These are phyloP conservation scores for Amanita molliuscula DNA, from an alignment of 768 basidiomycete genomes.

Conservation along the genomic window DNA sequence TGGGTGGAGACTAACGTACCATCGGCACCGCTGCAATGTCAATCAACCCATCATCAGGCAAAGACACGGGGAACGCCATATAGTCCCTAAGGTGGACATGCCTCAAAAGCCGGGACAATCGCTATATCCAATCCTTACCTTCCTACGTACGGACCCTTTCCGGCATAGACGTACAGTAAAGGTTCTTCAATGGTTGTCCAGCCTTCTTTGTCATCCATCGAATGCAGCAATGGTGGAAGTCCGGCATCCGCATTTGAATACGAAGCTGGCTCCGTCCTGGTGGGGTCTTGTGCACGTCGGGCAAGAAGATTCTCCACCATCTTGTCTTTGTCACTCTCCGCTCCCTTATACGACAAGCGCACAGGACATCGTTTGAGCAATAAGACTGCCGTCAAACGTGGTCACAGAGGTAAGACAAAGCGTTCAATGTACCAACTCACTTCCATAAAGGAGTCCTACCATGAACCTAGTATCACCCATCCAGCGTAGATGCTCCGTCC, in stretches of 20 bases:
- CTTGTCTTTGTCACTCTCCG: conserved; percentile 55
- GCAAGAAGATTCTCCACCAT: conserved; percentile 48
- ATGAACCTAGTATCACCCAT: conserved; percentile 79
- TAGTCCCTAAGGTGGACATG: conserved; percentile 35
- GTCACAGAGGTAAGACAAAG: background rate
- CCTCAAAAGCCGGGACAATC: background rate
- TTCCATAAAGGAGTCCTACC: conserved; percentile 57
- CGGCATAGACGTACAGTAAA: conserved; percentile 61
- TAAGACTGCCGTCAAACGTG: conserved; percentile 32
- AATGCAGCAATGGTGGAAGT: conserved; percentile 33
- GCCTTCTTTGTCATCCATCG: conserved; percentile 36
- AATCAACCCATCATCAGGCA: conserved; percentile 70
- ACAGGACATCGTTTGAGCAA: conserved; percentile 56
- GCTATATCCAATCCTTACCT: conserved; percentile 27
- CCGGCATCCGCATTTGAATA: conserved; percentile 8
- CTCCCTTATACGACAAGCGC: conserved; percentile 61
- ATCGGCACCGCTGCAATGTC: conserved; percentile 58
- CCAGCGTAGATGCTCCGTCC: conserved; percentile 79
- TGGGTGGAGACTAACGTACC: conserved; percentile 27
- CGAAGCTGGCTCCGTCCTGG: conserved; percentile 3
- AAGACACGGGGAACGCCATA: conserved; percentile 78
- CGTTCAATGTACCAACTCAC: conserved; percentile 26
- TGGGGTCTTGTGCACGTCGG: conserved; percentile 16
- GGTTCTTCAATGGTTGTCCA: conserved; percentile 68
- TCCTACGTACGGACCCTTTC: conserved; percentile 69